These are phyloP conservation scores for Nematocida ironsii DNA, from an alignment of 371 early-diverging fungal species.

Conservation along the genomic window DNA sequence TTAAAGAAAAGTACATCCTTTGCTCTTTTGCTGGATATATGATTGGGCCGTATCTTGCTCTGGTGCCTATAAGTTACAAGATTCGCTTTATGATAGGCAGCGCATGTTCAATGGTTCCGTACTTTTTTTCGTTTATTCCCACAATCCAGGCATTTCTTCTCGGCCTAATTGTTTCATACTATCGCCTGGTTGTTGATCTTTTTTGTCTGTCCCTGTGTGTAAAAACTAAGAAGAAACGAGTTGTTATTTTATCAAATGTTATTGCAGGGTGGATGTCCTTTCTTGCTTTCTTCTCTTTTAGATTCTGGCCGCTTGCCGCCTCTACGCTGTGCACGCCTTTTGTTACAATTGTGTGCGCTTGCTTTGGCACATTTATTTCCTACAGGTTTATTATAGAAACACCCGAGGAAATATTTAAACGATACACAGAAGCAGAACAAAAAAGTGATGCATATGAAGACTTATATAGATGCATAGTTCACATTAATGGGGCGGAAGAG, in stretches of 20 bases:
- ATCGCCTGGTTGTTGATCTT: slow-evolving; percentile 10
- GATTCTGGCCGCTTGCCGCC: slow-evolving; percentile 30
- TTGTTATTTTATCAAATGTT: slow-evolving; percentile 13
- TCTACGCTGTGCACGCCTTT: not conserved
- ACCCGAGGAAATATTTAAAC: slow-evolving; percentile 42
- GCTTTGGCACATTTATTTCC: slow-evolving; percentile 1
- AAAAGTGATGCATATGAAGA: slow-evolving; percentile 48
- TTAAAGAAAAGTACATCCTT: slow-evolving; percentile 24
- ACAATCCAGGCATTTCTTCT: slow-evolving; percentile 25
- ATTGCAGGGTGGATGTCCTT: slow-evolving; percentile 30
- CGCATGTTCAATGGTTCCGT: slow-evolving; percentile 2
- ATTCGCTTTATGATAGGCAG: slow-evolving; percentile 32
- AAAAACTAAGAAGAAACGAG: slow-evolving; percentile 21
- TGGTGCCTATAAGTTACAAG: slow-evolving; percentile 39
- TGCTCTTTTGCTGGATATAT: slow-evolving; percentile 31
- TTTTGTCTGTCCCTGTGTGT: slow-evolving; percentile 39
- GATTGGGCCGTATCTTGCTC: slow-evolving; percentile 38
- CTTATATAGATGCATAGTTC: slow-evolving; percentile 15
- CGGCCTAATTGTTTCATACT: slow-evolving; percentile 41
- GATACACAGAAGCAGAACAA: not conserved
- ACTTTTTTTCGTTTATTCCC: slow-evolving; percentile 2
- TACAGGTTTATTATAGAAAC: slow-evolving; percentile 47
- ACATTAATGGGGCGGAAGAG: slow-evolving; percentile 36
- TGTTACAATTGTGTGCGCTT: not conserved
- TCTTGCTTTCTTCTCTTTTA: slow-evolving; percentile 37